Percentiles rank a stretch among this genome's conserved stretches.
Evolutionary conservation across 768 basidiomycete genomes (phyloP).

Genomic region (Mycena leptocephala): DNA sequence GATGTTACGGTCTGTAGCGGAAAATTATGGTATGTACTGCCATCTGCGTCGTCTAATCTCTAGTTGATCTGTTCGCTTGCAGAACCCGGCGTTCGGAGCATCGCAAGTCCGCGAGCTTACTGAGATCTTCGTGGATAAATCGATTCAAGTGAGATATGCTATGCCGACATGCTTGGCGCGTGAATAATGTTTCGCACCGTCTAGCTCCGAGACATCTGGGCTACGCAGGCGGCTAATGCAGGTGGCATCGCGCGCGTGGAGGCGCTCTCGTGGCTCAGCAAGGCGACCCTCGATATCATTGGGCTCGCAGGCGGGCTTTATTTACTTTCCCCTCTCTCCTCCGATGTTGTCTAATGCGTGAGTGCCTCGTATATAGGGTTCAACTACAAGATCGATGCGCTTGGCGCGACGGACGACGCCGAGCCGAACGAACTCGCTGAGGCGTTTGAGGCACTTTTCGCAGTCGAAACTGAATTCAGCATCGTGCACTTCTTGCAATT

Average conservation of each 20-base stretch:
- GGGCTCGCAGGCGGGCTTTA: conserved; percentile 73
- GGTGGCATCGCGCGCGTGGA: conserved; percentile 61
- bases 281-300: conserved; percentile 84
- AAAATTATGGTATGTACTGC: conserved; percentile 1
- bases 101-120: conserved; percentile 71
- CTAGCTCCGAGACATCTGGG: conserved; percentile 71
- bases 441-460: conserved; percentile 63
- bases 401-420: background rate
- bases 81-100: conserved; percentile 81
- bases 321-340: background rate
- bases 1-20: background rate
- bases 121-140: conserved; percentile 63
- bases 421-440: conserved; percentile 54
- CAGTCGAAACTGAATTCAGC: conserved; percentile 38
- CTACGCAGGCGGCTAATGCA: conserved; percentile 49
- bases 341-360: too few relatives aligned
- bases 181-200: background rate
- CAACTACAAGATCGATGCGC: conserved; percentile 47
- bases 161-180: background rate
- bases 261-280: conserved; percentile 75
- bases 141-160: conserved; percentile 60
- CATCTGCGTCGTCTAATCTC: background rate
- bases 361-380: conserved; percentile 41
- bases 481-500: background rate
- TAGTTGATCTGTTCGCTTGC: background rate